A percentile compares a stretch with the other conserved stretches of the same genome.
phyloP scores from a whole-genome alignment of 345 rosid species.

The Eucalyptus caleyi region DNA sequence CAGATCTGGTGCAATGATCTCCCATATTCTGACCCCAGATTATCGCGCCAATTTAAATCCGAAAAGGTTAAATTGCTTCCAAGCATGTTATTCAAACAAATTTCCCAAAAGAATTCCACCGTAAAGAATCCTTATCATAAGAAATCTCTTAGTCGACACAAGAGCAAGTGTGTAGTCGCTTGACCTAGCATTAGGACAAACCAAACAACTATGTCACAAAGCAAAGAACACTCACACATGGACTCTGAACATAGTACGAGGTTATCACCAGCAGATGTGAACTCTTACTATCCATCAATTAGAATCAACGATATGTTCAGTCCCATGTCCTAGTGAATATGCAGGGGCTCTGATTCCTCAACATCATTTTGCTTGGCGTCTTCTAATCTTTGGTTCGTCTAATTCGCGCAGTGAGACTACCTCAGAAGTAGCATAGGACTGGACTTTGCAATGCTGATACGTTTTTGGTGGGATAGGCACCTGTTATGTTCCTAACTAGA shows the following conservation, averaged over 20 bases:
- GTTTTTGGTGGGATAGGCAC: not conserved
- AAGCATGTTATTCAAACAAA: not conserved
- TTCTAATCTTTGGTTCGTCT: not conserved
- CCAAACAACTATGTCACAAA: not conserved
- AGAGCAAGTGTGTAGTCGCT: not conserved
- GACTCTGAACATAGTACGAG: not conserved
- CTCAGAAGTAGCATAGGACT: not conserved
- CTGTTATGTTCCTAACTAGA: not conserved
- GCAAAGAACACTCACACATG: not conserved
- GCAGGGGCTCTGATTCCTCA: not conserved
- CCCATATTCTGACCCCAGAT: not conserved
- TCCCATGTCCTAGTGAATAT: not conserved
- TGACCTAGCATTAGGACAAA: not conserved
- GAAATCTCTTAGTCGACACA: not conserved
- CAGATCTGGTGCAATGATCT: not conserved
- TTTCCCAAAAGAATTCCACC: not conserved
- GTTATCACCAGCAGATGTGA: not conserved
- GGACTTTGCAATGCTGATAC: not conserved
- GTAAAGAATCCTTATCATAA: not conserved
- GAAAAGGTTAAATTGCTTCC: not conserved
- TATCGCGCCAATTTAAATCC: not conserved
- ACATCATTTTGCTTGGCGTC: not conserved
- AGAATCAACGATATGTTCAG: not conserved
- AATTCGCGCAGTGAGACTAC: not conserved
- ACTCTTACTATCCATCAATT: not conserved